Conservation (phyloP, 345 rosid genomes). For the Melastoma malabathricum region DNA sequence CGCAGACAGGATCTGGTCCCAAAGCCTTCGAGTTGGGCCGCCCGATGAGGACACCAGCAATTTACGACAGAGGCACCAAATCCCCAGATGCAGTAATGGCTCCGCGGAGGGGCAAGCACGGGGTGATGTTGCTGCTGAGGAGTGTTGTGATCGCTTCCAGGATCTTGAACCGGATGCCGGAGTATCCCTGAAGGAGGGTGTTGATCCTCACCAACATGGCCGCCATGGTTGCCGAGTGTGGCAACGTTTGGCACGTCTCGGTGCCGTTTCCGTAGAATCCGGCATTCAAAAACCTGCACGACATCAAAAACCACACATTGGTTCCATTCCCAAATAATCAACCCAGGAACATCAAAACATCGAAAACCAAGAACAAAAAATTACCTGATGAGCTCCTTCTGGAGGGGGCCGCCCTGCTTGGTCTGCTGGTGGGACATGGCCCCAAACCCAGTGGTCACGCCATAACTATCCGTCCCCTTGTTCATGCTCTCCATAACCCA, state of each 20-base stretch:
- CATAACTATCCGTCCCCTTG: conserved; percentile 10
- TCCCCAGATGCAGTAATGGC: conserved; percentile 14
- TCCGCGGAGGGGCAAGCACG: conserved; percentile 12
- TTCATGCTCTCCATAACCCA: conserved; percentile 13
- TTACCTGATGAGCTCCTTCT: conserved; percentile 11
- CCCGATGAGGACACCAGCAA: conserved; percentile 9
- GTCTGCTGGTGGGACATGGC: conserved; percentile 11
- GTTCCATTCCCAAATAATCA: no score
- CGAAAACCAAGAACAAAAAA: background rate
- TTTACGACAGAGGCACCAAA: conserved; percentile 11
- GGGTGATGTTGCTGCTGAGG: conserved; percentile 9
- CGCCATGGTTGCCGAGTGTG: conserved; percentile 9
- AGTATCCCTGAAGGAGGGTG: conserved; percentile 15
- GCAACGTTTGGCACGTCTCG: conserved; percentile 6
- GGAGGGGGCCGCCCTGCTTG: conserved; percentile 11
- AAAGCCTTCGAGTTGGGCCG: conserved; percentile 9
- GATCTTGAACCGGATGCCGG: conserved; percentile 14
- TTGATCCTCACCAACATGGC: conserved; percentile 14
- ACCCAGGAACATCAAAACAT: no score
- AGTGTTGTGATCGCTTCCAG: conserved; percentile 10
- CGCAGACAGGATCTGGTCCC: conserved; percentile 8
- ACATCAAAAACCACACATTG: background rate
- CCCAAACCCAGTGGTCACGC: conserved; percentile 10
- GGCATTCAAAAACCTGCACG: conserved; percentile 8
- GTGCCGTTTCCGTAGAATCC: conserved; percentile 9